Conservation (phyloP, 192 early-diverging fungal genomes). For the Podila minutissima region DNA sequence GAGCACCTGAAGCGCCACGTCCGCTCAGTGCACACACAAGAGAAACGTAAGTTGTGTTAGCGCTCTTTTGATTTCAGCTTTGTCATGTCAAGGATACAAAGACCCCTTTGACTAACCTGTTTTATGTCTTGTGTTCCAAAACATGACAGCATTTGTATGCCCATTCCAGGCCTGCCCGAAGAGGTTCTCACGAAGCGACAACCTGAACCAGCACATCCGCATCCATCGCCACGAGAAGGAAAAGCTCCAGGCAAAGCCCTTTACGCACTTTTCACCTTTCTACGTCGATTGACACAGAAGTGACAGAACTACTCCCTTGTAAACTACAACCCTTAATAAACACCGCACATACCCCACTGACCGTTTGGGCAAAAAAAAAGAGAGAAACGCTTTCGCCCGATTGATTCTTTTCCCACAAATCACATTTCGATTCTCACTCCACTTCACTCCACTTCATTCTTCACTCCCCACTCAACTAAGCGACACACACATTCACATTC, state of each 20-base stretch:
- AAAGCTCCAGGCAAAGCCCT: conserved; percentile 21
- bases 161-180: conserved; percentile 59
- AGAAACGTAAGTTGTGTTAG: conserved; percentile 61
- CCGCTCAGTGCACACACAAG: conserved; percentile 67
- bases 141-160: conserved; percentile 58
- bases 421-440: too few species aligned
- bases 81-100: too few species aligned
- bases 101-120: too few species aligned
- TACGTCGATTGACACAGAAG: conserved; percentile 5
- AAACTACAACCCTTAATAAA: too few species aligned
- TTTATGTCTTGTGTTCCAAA: neutral
- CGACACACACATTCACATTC: neutral
- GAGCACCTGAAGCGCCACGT: conserved; percentile 69
- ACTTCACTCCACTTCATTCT: neutral
- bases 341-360: too few species aligned
- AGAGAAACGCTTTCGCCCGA: too few species aligned
- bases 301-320: neutral
- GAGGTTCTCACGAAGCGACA: conserved; percentile 65
- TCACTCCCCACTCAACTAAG: neutral
- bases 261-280: conserved; percentile 25
- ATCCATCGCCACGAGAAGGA: conserved; percentile 64
- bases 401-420: too few species aligned
- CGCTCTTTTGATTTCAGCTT: neutral
- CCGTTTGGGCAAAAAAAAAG: too few species aligned
- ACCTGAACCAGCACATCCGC: conserved; percentile 64